Evolutionary conservation across 2,329 filamentous ascomycete genomes (phyloP), one percentile per base, ranked within the genome.

Genomic region (Graphiopsis chlorocephala): DNA sequence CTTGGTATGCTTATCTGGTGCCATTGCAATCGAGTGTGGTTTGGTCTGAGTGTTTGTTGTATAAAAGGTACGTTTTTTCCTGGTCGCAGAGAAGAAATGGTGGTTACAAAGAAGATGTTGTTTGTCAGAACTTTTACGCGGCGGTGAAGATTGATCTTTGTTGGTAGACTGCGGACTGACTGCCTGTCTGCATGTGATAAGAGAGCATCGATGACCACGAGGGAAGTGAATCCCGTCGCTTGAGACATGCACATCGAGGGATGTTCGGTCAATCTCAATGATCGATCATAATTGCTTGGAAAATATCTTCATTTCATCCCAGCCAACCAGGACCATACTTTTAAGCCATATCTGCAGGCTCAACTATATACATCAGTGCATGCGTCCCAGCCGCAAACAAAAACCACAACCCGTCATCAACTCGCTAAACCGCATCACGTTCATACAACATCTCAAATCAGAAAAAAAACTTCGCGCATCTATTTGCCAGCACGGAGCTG

Each of bases 401-500:
- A 11, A 45, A 20, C 38, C 38, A 12, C n/a, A 23, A 20, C n/a
- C 5, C 38, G 23, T 20, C 38, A 23, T 45, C 38, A 20, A 42
- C 35, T 45, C 38, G 38, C 38, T 45, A 45, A 23, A 45, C 38
- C 38, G 38, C 38, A 45, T 45, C 38, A 23, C 35, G n/a, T 38
- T 42, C 38, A 31, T 31, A 20, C 50, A 31, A 20, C 50, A 31
- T 53, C 26, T 29, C 26, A 31, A 17, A 52, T 17, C 48, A 15
- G 8, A 26, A 26, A 53, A 17, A n/a, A 53, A 23, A 4, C 25
- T 28, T 15, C 17, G 17, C 14, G 31, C 53, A 56, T 56, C 53
- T 56, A 56, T 33, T 38, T 33, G 20, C 53, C 53, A 56, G 53
- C 29, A 31, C 53, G 31, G 28, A 56, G 53, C 64, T 70, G 66